phyloP scores from a whole-genome alignment of 352 stramenopile genomes.

The Phytophthora sansomeana region DNA sequence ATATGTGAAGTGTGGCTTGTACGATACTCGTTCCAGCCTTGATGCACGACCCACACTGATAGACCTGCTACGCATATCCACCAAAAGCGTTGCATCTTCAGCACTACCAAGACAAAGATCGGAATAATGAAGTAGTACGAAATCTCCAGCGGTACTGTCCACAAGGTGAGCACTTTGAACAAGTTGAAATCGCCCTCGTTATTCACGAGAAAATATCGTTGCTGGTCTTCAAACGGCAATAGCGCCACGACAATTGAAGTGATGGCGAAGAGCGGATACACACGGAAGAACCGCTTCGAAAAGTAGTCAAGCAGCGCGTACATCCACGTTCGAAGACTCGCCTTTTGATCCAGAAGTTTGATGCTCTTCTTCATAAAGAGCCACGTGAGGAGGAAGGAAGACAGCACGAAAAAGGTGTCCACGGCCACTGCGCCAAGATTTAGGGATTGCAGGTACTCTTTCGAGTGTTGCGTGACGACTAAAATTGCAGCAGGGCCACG shows the following conservation, averaged over 20 bases:
- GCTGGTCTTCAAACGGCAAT: conserved; percentile 13
- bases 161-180: conserved; percentile 17
- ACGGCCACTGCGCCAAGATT: conserved; percentile 13
- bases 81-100: conserved; percentile 16
- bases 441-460: conserved; percentile 7
- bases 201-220: conserved; percentile 13
- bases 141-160: conserved; percentile 23
- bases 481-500: conserved; percentile 6
- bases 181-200: conserved; percentile 11
- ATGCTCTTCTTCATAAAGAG: conserved; percentile 33
- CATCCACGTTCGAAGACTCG: conserved; percentile 13
- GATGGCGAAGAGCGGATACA: conserved; percentile 20
- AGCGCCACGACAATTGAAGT: conserved; percentile 8
- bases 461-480: conserved; percentile 10
- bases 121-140: conserved; percentile 27
- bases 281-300: conserved; percentile 20
- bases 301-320: conserved; percentile 25
- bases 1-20: conserved; percentile 16
- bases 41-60: conserved; percentile 19
- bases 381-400: conserved; percentile 25
- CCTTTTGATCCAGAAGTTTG: conserved; percentile 9
- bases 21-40: conserved; percentile 17
- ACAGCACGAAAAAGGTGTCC: conserved; percentile 27
- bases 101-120: conserved; percentile 8
- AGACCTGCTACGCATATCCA: conserved; percentile 7